Evolutionary conservation across 768 basidiomycete species (phyloP).

Genomic region (Dioszegia hungarica): DNA sequence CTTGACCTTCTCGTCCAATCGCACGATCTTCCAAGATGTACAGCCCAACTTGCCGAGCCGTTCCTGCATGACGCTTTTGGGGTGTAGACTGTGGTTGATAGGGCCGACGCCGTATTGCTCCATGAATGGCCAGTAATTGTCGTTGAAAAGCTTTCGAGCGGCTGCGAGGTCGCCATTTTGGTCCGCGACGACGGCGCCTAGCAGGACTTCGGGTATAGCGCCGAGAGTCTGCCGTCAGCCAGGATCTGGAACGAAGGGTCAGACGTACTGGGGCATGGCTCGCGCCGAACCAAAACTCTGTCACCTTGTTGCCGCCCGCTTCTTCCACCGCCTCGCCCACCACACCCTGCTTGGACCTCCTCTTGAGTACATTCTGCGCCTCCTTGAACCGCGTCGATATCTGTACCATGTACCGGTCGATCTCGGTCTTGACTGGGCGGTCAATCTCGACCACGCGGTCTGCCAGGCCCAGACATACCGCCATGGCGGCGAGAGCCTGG

Average conservation of each 20-base stretch:
- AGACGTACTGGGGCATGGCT: slow-evolving; percentile 4
- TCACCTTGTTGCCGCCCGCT: background rate
- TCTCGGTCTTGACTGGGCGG: background rate
- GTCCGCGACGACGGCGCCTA: slow-evolving; percentile 29
- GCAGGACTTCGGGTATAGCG: slow-evolving; percentile 21
- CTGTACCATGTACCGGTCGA: slow-evolving; percentile 5
- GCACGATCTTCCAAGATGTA: slow-evolving; percentile 4
- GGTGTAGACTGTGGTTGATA: slow-evolving; percentile 9
- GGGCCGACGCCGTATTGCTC: slow-evolving; percentile 26
- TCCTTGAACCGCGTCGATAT: background rate
- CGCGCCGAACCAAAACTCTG: slow-evolving; percentile 25
- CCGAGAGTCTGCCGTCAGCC: slow-evolving; percentile 9
- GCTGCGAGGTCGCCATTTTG: slow-evolving; percentile 10
- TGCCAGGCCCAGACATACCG: background rate
- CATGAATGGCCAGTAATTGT: slow-evolving; percentile 21
- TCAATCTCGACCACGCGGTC: background rate
- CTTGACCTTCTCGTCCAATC: background rate
- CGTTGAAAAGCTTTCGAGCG: slow-evolving; percentile 9
- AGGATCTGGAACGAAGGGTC: background rate
- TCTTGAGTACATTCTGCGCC: slow-evolving; percentile 1
- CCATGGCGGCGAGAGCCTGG: slow-evolving; percentile 5
- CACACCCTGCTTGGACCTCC: slow-evolving; percentile 7
- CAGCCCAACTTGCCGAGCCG: slow-evolving; percentile 19
- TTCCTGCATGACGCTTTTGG: slow-evolving; percentile 19
- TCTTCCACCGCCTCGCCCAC: background rate